Percentiles rank a stretch among this genome's conserved stretches.
phyloP scores from a whole-genome alignment of 352 stramenopile species.

The Globisporangium rhizosaccharum region DNA sequence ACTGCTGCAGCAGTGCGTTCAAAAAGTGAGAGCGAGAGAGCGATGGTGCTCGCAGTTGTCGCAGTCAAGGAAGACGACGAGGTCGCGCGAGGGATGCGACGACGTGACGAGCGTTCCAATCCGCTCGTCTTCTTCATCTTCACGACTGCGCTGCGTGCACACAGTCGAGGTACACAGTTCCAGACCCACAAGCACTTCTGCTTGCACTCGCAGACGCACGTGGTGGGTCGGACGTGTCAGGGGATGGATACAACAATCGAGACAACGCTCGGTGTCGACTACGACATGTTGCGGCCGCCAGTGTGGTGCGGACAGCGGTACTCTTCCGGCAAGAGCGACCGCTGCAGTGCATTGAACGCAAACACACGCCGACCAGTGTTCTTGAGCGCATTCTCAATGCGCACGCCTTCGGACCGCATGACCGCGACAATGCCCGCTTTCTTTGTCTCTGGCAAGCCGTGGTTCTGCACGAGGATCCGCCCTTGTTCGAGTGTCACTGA shows the following conservation, averaged over 20 bases:
- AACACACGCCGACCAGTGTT: conserved; percentile 81
- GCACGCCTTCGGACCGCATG: conserved; percentile 79
- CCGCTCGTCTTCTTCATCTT: not conserved
- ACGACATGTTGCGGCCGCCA: conserved; percentile 75
- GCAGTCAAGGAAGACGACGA: no score
- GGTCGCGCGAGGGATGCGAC: no score
- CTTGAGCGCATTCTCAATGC: conserved; percentile 83
- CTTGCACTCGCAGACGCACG: no score
- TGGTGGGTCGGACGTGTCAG: no score
- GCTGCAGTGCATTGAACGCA: conserved; percentile 83
- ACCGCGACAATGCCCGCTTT: conserved; percentile 72
- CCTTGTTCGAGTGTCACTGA: conserved; percentile 94
- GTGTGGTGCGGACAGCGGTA: conserved; percentile 80
- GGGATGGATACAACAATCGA: no score
- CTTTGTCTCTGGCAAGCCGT: conserved; percentile 65
- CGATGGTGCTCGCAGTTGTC: no score
- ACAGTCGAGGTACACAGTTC: not conserved
- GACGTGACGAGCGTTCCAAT: not conserved
- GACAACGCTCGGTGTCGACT: conserved; percentile 4
- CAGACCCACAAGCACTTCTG: no score
- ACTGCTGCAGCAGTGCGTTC: no score
- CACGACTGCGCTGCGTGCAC: not conserved
- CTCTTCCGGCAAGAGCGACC: conserved; percentile 74
- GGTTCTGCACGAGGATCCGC: conserved; percentile 77
- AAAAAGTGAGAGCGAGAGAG: no score